These are phyloP conservation scores for Copromyces sp. DNA, from an alignment of 495 filamentous ascomycete genomes.

Conservation along the genomic window DNA sequence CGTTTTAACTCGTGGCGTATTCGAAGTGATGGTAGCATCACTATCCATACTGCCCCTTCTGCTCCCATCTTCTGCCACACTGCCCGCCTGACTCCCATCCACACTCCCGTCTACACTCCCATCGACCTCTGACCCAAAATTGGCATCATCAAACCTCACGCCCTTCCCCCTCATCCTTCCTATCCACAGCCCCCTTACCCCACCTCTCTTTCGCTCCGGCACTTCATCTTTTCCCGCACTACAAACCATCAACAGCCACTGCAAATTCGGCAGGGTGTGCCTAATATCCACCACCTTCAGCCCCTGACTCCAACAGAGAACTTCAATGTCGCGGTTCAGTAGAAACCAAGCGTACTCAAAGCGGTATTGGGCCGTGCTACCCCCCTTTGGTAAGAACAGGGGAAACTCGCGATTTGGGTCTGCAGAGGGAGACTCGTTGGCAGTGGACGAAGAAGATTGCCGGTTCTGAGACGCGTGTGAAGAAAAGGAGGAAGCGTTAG, in stretches of 20 bases:
- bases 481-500: neutral
- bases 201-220: conserved; percentile 67
- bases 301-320: conserved; percentile 63
- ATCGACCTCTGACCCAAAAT: conserved; percentile 1
- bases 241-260: conserved; percentile 81
- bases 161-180: conserved; percentile 24
- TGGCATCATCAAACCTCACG: conserved; percentile 1
- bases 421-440: neutral
- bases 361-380: conserved; percentile 58
- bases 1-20: conserved; percentile 26
- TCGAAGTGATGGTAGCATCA: conserved; percentile 29
- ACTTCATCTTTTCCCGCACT: conserved; percentile 69
- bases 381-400: conserved; percentile 58
- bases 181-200: conserved; percentile 54
- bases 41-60: conserved; percentile 41
- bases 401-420: conserved; percentile 62
- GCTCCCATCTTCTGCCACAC: conserved; percentile 14
- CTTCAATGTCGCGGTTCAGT: conserved; percentile 87
- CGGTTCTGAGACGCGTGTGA: neutral
- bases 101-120: neutral
- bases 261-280: conserved; percentile 85
- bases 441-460: neutral
- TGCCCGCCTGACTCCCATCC: neutral
- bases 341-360: conserved; percentile 95
- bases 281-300: conserved; percentile 75